Base-by-base conservation (phyloP, 257 asterid species). In the Galeopsis tetrahit region DNA sequence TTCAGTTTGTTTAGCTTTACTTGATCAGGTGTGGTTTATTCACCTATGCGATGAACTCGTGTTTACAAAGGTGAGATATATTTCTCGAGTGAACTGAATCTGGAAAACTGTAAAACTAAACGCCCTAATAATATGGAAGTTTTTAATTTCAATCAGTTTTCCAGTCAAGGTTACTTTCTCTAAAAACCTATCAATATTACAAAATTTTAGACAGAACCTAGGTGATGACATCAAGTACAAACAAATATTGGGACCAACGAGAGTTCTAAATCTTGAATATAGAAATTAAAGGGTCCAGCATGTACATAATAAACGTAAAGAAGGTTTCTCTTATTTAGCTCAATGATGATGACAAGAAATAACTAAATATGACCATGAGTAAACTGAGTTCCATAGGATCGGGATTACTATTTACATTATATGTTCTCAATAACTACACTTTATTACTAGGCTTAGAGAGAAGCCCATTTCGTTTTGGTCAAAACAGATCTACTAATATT, bases 291-390 rank as follows among this genome's bases (percentile, higher is more conserved):
- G 9, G 52, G 52, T 38, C 5, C 33, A 28, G 42, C 43, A 21
- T 44, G 4, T 5, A 35, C 13, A 14, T n/a, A 21, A 13, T 57
- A 53, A 43, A 31, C 13, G 11, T 9, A 15, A 9, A 58, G 7
- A 60, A 68, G 36, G 57, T 31, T 66, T 66, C 42, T 15, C 52
- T 55, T 56, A 14, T 48, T 44, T 14, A 7, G 60, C 40, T 48
- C 59, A 11, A 64, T 43, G 21, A 33, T 43, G 49, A 5, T 53
- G 53, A 40, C 35, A 46, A 36, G 63, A 14, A 62, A 63, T 49
- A 49, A 63, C 14, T 43, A 38, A 65, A 10, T 55, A 74, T 15
- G 63, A 55, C 63, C 60, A n/a, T 11, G 9, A 55, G 40, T 28
- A 35, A 7, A 66, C 33, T 10, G 40, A 51, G 21, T 49, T 68